Conservation (phyloP, 306 rosid genomes). For the Malus sieversii region DNA sequence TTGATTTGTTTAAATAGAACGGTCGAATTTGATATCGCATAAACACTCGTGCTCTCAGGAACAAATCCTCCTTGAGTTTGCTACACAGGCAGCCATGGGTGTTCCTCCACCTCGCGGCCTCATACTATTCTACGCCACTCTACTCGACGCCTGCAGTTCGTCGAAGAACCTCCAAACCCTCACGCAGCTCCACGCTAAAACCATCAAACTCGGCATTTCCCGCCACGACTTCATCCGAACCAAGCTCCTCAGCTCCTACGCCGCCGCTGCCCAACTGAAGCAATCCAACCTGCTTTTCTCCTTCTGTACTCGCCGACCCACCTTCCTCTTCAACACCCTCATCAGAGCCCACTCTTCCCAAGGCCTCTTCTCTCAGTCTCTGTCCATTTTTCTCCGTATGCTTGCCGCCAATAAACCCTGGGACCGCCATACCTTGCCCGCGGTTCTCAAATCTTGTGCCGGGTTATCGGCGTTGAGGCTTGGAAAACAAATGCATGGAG, state of each 20-base stretch:
- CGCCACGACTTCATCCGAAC: constrained; percentile 40
- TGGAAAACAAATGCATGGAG: constrained; percentile 58
- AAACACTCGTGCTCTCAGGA: background rate
- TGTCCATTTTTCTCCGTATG: constrained; percentile 45
- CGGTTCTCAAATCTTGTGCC: constrained; percentile 53
- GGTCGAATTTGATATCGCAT: background rate
- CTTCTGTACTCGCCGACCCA: constrained; percentile 50
- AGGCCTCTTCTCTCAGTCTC: constrained; percentile 38
- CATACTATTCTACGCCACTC: constrained; percentile 32
- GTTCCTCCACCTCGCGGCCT: constrained; percentile 18
- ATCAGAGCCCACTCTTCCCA: constrained; percentile 52
- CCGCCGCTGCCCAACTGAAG: constrained; percentile 45
- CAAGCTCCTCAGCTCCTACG: constrained; percentile 53
- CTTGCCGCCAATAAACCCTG: constrained; percentile 22
- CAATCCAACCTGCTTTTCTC: constrained; percentile 46
- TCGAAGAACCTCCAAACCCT: constrained; percentile 32
- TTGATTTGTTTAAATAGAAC: background rate
- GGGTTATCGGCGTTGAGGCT: constrained; percentile 34
- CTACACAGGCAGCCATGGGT: background rate
- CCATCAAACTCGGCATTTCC: constrained; percentile 36
- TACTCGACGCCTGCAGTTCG: constrained; percentile 37
- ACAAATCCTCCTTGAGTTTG: background rate
- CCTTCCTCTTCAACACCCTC: constrained; percentile 59
- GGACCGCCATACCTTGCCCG: constrained; percentile 44
- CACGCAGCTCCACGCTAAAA: constrained; percentile 41